These are phyloP conservation scores for Suillus ampliporus DNA, from an alignment of 768 basidiomycete species.

Conservation along the genomic window DNA sequence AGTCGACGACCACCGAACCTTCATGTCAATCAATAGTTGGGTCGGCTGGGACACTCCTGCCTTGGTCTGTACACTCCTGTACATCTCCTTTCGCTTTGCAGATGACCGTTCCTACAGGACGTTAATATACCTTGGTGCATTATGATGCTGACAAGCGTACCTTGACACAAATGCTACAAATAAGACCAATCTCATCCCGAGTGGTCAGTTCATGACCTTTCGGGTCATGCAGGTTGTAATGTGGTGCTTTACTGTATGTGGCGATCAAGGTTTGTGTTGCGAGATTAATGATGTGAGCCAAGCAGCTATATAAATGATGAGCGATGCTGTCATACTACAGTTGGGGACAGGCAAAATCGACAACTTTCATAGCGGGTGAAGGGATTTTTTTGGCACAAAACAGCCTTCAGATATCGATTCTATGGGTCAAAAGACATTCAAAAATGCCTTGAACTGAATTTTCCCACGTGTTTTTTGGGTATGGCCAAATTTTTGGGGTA, in stretches of 20 bases:
- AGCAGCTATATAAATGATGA: conserved; percentile 30
- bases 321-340: background rate
- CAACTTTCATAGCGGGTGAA: background rate
- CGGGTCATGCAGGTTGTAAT: conserved; percentile 28
- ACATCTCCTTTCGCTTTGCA: conserved; percentile 28
- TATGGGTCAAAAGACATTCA: too few species aligned
- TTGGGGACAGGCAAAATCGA: background rate
- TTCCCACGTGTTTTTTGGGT: too few species aligned
- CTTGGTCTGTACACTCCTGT: conserved; percentile 20
- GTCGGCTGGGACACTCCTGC: background rate
- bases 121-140: conserved; percentile 23
- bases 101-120: conserved; percentile 32
- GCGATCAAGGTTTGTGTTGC: conserved; percentile 37
- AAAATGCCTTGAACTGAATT: too few species aligned
- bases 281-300: conserved; percentile 40
- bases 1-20: conserved; percentile 40
- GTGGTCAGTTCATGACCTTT: conserved; percentile 5
- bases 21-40: conserved; percentile 36
- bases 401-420: background rate
- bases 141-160: conserved; percentile 25
- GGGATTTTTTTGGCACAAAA: background rate
- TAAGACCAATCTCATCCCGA: conserved; percentile 29
- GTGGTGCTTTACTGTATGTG: conserved; percentile 31
- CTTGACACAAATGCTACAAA: conserved; percentile 28
- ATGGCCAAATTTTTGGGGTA: too few species aligned